Percentiles rank a stretch among this genome's conserved stretches.
Evolutionary conservation across 2,329 filamentous ascomycete species (phyloP).

Genomic region (Phialophora verrucosa): DNA sequence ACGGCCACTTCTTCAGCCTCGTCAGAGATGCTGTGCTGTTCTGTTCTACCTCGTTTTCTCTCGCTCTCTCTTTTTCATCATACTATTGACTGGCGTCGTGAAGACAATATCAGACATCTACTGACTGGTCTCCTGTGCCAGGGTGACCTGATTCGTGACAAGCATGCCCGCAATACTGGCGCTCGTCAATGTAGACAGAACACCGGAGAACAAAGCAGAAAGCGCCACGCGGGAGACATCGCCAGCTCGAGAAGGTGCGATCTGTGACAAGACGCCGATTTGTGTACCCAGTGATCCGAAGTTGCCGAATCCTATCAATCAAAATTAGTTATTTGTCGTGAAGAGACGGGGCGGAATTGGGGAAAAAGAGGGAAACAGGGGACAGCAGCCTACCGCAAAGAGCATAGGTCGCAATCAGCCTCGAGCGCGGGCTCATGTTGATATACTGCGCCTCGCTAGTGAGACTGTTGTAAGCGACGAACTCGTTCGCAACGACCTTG

Average conservation of each 20-base stretch:
- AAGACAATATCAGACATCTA: not conserved
- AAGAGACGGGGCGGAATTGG: not conserved
- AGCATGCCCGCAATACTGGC: slow-evolving; percentile 80
- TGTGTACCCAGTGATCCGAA: slow-evolving; percentile 87
- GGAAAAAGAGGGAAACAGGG: not conserved
- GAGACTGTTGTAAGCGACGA: slow-evolving; percentile 71
- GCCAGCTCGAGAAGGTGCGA: slow-evolving; percentile 74
- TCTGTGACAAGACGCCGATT: slow-evolving; percentile 83
- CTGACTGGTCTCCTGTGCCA: slow-evolving; percentile 14
- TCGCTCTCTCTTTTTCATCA: not conserved
- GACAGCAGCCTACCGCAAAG: slow-evolving; percentile 64
- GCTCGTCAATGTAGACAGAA: slow-evolving; percentile 78
- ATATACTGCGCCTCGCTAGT: slow-evolving; percentile 59
- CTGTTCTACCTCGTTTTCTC: not conserved
- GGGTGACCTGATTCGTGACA: slow-evolving; percentile 47
- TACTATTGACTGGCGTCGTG: not conserved
- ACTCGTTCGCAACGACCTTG: slow-evolving; percentile 88
- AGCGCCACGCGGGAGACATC: slow-evolving; percentile 78
- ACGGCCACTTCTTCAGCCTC: not conserved
- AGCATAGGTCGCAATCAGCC: slow-evolving; percentile 83
- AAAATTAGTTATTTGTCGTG: slow-evolving; percentile 2
- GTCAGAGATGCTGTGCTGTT: not conserved
- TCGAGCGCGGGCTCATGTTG: slow-evolving; percentile 70
- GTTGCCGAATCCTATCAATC: slow-evolving; percentile 71
- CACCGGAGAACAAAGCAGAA: slow-evolving; percentile 77